Evolutionary conservation across 805 yeast species (phyloP).

Genomic region (Candida fluviatilis): DNA sequence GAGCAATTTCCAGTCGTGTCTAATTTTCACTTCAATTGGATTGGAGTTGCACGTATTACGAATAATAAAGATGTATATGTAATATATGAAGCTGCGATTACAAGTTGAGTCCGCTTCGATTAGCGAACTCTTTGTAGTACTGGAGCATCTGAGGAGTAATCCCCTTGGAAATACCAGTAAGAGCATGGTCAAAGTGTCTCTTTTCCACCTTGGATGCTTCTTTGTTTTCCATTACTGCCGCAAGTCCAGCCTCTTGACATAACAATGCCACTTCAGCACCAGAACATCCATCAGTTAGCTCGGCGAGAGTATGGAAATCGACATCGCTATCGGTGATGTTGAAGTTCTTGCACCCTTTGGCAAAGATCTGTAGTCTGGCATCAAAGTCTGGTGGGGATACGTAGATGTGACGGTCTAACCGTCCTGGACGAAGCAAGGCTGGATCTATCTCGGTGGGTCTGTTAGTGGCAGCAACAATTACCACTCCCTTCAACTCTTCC

Average conservation of each 20-base stretch:
- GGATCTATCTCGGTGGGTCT: conserved; percentile 92
- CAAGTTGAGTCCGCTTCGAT: conserved; percentile 30
- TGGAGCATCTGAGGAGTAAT: conserved; percentile 83
- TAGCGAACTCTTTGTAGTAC: conserved; percentile 60
- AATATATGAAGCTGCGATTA: conserved; percentile 1
- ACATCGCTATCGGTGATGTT: conserved; percentile 41
- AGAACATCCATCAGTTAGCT: conserved; percentile 80
- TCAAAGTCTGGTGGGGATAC: conserved; percentile 86
- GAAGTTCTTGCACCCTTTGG: conserved; percentile 67
- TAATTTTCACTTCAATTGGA: no score
- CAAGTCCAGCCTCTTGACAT: conserved; percentile 93
- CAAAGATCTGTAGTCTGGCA: conserved; percentile 76
- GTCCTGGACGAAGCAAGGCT: conserved; percentile 91
- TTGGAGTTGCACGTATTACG: neutral
- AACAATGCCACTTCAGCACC: conserved; percentile 93
- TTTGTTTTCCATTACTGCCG: conserved; percentile 82
- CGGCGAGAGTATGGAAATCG: conserved; percentile 52
- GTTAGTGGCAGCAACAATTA: conserved; percentile 93
- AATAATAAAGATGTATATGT: neutral
- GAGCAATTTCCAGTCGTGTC: neutral
- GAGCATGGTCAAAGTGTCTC: conserved; percentile 69
- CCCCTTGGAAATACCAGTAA: conserved; percentile 65
- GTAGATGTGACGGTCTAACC: conserved; percentile 88
- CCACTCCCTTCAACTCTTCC: conserved; percentile 90
- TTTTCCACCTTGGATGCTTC: conserved; percentile 50